A percentile compares a stretch with the other conserved stretches of the same genome.
Conservation (phyloP, 768 basidiomycete genomes). For the Cubamyces sp. region DNA sequence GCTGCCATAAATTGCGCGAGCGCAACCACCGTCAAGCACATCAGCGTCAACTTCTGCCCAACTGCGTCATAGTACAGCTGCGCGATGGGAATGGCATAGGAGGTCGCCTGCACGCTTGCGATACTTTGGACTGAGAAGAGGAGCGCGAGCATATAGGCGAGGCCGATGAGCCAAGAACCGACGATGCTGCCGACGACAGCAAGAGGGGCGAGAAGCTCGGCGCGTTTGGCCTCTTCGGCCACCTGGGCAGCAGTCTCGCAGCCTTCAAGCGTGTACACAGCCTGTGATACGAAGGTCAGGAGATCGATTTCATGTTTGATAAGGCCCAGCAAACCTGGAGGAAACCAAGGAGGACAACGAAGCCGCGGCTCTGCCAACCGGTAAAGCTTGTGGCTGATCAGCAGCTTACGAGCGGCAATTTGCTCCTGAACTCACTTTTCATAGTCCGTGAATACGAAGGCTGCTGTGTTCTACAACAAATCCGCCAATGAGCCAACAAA, state of each 20-base stretch:
- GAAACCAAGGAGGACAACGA: slow-evolving; percentile 62
- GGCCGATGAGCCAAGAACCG: slow-evolving; percentile 60
- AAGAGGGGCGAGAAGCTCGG: slow-evolving; percentile 58
- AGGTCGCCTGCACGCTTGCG: slow-evolving; percentile 49
- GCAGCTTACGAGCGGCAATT: not conserved
- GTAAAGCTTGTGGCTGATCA: slow-evolving; percentile 46
- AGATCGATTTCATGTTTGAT: too few species aligned
- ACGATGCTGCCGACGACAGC: slow-evolving; percentile 59
- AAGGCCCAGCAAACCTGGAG: slow-evolving; percentile 40
- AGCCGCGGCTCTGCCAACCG: slow-evolving; percentile 55
- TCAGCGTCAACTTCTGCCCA: slow-evolving; percentile 47
- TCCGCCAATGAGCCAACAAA: too few species aligned
- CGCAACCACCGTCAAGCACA: slow-evolving; percentile 54
- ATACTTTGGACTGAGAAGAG: slow-evolving; percentile 62
- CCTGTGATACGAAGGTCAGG: slow-evolving; percentile 32
- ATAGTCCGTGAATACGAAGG: slow-evolving; percentile 59
- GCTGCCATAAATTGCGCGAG: slow-evolving; percentile 59
- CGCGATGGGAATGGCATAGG: slow-evolving; percentile 61
- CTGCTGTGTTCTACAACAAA: slow-evolving; percentile 47
- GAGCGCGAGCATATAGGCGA: slow-evolving; percentile 60
- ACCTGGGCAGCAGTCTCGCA: slow-evolving; percentile 69
- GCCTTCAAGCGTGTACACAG: slow-evolving; percentile 63
- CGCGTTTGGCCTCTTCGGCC: slow-evolving; percentile 60
- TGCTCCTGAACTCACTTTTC: slow-evolving; percentile 46
- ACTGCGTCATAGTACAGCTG: slow-evolving; percentile 61